Evolutionary conservation across 1,139 yeast genomes (phyloP).

Genomic region (Scheffersomyces parashehatae): DNA sequence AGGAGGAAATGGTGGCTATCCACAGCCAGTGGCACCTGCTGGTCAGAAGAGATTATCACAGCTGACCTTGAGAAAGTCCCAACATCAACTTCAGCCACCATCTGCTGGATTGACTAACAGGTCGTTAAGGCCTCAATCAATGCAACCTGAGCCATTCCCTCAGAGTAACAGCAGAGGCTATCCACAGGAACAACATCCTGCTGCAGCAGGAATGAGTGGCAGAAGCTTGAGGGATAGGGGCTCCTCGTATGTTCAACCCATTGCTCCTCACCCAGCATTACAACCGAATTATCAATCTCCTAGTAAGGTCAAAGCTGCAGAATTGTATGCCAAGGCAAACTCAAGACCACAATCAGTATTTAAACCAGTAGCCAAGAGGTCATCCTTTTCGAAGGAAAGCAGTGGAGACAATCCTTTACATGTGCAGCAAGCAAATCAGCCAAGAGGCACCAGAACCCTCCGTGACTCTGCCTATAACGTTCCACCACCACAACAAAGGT

Average conservation of each 20-base stretch:
- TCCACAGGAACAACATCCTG: slow-evolving; percentile 2
- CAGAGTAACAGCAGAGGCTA: slow-evolving; percentile 8
- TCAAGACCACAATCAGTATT: slow-evolving; percentile 42
- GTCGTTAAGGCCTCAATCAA: slow-evolving; percentile 39
- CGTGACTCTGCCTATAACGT: slow-evolving; percentile 9
- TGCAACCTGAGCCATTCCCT: slow-evolving; percentile 8
- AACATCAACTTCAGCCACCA: slow-evolving; percentile 9
- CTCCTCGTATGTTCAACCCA: slow-evolving; percentile 41
- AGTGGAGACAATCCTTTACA: slow-evolving; percentile 11
- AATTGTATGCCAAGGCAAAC: slow-evolving; percentile 52
- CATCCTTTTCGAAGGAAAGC: slow-evolving; percentile 53
- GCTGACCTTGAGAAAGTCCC: slow-evolving; percentile 31
- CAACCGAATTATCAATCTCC: slow-evolving; percentile 44
- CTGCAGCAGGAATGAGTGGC: slow-evolving; percentile 26
- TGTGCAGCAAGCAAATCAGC: neutral
- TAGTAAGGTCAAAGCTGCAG: slow-evolving; percentile 46
- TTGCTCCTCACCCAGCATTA: slow-evolving; percentile 44
- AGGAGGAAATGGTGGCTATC: slow-evolving; percentile 2
- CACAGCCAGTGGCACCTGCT: slow-evolving; percentile 4
- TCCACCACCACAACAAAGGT: neutral
- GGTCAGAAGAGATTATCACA: slow-evolving; percentile 30
- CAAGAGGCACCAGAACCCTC: slow-evolving; percentile 12
- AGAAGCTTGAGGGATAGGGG: slow-evolving; percentile 29
- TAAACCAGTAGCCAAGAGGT: slow-evolving; percentile 43
- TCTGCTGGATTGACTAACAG: slow-evolving; percentile 12